Percentiles rank a stretch among this genome's conserved stretches.
Evolutionary conservation across 2,329 filamentous ascomycete species (phyloP).

Genomic region (Chalaropsis thielavioides): DNA sequence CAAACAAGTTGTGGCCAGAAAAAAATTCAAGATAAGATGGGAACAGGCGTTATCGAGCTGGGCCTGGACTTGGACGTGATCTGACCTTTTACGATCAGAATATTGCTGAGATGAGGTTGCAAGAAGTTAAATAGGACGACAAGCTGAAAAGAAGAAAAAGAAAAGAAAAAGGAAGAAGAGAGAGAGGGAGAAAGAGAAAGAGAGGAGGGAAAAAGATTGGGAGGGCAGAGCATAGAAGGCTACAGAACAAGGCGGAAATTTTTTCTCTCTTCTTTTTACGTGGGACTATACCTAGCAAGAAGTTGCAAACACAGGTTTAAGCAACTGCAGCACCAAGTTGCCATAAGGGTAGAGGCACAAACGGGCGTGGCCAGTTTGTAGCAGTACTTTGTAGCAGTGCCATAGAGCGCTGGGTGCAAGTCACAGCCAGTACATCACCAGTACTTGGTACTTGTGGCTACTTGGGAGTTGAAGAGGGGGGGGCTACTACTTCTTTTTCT

Average conservation of each 20-base stretch:
- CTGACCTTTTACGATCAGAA: not conserved
- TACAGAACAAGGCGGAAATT: constrained; percentile 4
- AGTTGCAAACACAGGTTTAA: not conserved
- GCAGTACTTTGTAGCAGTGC: not conserved
- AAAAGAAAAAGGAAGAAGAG: constrained; percentile 6
- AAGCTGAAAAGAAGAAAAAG: not conserved
- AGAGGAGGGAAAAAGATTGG: not conserved
- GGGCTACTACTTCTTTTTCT: not conserved
- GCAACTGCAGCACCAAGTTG: not conserved
- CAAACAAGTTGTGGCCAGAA: not conserved
- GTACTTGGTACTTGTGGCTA: not conserved
- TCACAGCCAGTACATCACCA: not conserved
- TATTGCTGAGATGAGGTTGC: not conserved
- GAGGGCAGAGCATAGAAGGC: not conserved
- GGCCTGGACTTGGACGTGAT: not conserved
- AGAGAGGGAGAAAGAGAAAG: constrained; percentile 4
- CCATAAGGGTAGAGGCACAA: no score
- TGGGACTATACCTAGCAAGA: not conserved
- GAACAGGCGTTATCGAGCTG: constrained; percentile 5
- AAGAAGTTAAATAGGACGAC: not conserved
- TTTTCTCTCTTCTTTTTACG: not conserved
- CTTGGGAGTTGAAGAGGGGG: not conserved
- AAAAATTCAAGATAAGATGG: constrained; percentile 6
- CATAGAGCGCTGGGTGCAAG: not conserved
- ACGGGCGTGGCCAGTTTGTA: no score